Evolutionary conservation across 2,329 filamentous ascomycete genomes (phyloP).

Genomic region (Beauveria brongniartii): DNA sequence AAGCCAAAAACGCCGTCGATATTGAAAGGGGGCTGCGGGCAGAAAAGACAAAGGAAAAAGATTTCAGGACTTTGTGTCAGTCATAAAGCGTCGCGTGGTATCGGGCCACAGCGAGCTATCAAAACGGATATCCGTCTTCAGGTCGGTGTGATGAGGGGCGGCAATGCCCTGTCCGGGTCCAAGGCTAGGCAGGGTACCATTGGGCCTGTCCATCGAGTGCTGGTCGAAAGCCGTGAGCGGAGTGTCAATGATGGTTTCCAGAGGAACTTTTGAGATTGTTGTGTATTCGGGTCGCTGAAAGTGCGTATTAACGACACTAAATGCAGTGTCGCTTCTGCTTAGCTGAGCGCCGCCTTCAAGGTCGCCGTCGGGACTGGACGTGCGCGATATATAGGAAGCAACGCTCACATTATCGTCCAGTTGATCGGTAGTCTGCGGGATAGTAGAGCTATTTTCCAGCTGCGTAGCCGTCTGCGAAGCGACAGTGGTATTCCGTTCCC

Average conservation of each 20-base stretch:
- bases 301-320: neutral
- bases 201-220: neutral
- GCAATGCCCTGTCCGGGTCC: neutral
- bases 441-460: neutral
- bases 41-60: neutral
- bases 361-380: slow-evolving; percentile 7
- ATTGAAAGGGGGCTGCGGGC: neutral
- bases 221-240: neutral
- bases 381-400: slow-evolving; percentile 3
- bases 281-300: neutral
- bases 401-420: slow-evolving; percentile 1
- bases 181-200: neutral
- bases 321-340: slow-evolving; percentile 7
- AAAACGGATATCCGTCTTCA: slow-evolving; percentile 3
- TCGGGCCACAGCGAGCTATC: slow-evolving; percentile 5
- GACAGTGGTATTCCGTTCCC: neutral
- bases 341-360: slow-evolving; percentile 9
- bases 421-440: neutral
- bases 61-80: slow-evolving; percentile 1
- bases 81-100: slow-evolving; percentile 4
- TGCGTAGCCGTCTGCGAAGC: neutral
- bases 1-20: neutral
- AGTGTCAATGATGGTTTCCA: neutral
- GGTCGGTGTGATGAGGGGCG: neutral
- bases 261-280: neutral